A percentile compares a stretch with the other conserved stretches of the same genome.
Conservation (phyloP, 768 basidiomycete species). For the Megacollybia marginata region DNA sequence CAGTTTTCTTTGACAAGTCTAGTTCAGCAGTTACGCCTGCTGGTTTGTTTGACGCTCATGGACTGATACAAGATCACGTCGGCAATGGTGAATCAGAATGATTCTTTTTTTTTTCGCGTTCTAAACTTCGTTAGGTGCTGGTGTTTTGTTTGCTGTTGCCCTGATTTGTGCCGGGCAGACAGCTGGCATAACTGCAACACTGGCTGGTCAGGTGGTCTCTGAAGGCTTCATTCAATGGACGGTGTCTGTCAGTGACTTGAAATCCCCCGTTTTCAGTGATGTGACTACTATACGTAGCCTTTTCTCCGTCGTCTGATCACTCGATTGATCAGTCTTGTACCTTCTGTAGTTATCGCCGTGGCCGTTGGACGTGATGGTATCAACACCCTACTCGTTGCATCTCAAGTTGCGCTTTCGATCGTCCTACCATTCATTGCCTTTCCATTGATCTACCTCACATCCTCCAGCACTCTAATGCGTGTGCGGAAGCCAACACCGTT, state of each 20-base stretch:
- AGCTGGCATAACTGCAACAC: conserved; percentile 69
- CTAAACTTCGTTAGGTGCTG: conserved; percentile 39
- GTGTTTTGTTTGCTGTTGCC: conserved; percentile 67
- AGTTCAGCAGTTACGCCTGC: conserved; percentile 35
- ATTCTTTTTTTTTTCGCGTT: background rate
- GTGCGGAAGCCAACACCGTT: conserved; percentile 29
- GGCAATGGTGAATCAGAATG: conserved; percentile 38
- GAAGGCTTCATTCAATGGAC: conserved; percentile 79
- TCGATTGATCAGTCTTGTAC: conserved; percentile 61
- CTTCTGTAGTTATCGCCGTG: conserved; percentile 60
- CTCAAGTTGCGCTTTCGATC: conserved; percentile 70
- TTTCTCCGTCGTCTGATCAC: conserved; percentile 64
- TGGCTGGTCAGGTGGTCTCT: conserved; percentile 73
- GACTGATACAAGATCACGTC: conserved; percentile 45
- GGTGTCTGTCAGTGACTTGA: conserved; percentile 34
- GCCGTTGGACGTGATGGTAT: conserved; percentile 60
- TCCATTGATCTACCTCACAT: conserved; percentile 65
- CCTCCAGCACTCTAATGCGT: conserved; percentile 55
- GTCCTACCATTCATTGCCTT: conserved; percentile 70
- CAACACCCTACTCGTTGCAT: conserved; percentile 61
- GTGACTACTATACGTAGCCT: conserved; percentile 41
- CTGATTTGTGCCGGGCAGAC: conserved; percentile 71
- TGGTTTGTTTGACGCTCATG: conserved; percentile 68
- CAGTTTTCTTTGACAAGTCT: conserved; percentile 51
- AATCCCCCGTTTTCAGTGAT: background rate